Evolutionary conservation across 2,329 filamentous ascomycete genomes (phyloP).

Genomic region (Apiospora pterosperma): DNA sequence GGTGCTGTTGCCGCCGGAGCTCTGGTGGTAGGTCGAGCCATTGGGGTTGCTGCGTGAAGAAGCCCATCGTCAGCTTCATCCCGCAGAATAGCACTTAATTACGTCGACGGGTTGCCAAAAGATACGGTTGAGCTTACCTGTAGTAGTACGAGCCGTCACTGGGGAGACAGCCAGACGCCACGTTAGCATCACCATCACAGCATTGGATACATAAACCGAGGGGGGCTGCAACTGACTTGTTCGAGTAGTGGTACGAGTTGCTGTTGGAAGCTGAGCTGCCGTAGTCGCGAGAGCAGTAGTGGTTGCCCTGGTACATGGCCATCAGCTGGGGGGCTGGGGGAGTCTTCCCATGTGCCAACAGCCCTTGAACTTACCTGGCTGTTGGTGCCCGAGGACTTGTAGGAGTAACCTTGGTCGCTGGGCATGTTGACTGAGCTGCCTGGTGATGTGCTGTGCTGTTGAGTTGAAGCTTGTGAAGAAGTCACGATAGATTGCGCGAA

Average conservation of each 20-base stretch:
- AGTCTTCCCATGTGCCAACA: not conserved
- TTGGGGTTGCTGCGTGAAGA: slow-evolving; percentile 55
- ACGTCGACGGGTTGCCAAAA: not conserved
- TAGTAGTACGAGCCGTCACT: slow-evolving; percentile 71
- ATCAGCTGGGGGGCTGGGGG: not conserved
- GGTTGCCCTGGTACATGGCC: slow-evolving; percentile 54
- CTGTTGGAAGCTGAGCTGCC: slow-evolving; percentile 50
- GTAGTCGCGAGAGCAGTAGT: slow-evolving; percentile 64
- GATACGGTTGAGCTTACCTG: not conserved
- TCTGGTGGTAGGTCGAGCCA: slow-evolving; percentile 66
- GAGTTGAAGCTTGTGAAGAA: not conserved
- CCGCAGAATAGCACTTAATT: not conserved
- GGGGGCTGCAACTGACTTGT: slow-evolving; percentile 40
- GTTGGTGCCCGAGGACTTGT: slow-evolving; percentile 58
- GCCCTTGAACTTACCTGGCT: slow-evolving; percentile 44
- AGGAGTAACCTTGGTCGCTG: slow-evolving; percentile 30
- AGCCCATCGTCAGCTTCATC: not conserved
- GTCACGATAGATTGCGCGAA: not conserved
- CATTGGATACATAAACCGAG: not conserved
- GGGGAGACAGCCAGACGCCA: not conserved
- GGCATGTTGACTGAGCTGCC: not conserved
- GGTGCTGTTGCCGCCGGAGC: slow-evolving; percentile 51
- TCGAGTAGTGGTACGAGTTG: slow-evolving; percentile 67
- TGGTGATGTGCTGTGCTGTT: not conserved
- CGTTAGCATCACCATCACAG: not conserved